Base-by-base conservation (phyloP, 139 green algal species). In the Volvox africanus region DNA sequence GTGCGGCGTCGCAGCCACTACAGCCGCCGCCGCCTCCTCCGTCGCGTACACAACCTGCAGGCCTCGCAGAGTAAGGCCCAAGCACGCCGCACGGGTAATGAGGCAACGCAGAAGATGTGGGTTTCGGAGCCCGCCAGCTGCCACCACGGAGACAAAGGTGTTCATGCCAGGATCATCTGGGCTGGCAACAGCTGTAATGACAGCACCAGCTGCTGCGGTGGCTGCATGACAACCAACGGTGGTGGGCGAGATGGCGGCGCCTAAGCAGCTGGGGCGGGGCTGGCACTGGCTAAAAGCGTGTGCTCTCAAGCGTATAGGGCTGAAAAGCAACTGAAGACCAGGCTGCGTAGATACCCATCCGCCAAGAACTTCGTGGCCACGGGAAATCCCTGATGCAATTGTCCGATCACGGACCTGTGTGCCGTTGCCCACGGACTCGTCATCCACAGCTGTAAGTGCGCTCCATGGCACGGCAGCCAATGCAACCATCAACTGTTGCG, bases 1-100 rank as follows among this genome's bases (percentile, higher is more conserved):
- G 68, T 92, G 88, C 68, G 88, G 88, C 32, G 80, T 88, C 20
- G 67, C 22, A 28, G 88, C 20, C 37, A 86, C 88, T 0, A 92
- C 26, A 16, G 69, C 69, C 20, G 80, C 80, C 21, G 80, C 68
- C 0, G 68, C 81, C 2, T 88, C 80, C 22, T 92, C 88, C 12
- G 44, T 26, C 2, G 68, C 30, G 76, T 91, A 91, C 32, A 86
- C 2, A 26, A 91, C 76, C 76, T 91, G 87, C 76, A 91, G 76
- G 24, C 87, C 87, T 26, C 61, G 33, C 33, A 91, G 76, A 16
- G 50, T 73, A 18, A 91, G 76, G 61, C 87, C 87, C 32, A 91
- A 20, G 26, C 61, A 24, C 2, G 32, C 61, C 12, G 87, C 87
- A 2, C 87, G 76, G 24, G 1, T 12, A 37, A 91, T 26, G 3